Evolutionary conservation across 1,139 yeast species (phyloP), one percentile per base, ranked within the genome.

Genomic region (Geotrichum reessii): DNA sequence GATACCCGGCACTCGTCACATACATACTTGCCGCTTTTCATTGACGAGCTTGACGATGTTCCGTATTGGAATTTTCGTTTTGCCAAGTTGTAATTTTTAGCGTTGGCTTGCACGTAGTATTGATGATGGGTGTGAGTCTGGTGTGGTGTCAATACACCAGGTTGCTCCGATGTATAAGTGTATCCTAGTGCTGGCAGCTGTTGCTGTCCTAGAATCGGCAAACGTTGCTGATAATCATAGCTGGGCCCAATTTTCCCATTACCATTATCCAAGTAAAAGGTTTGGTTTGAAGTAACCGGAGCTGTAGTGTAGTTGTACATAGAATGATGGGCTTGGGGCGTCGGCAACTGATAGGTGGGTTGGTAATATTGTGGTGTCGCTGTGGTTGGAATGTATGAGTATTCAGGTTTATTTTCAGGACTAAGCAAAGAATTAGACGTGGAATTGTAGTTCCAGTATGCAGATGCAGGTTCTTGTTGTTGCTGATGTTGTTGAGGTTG

Each of bases 1-100:
- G 82, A 80, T 27, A 84, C 81, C n/a, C 85, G 86, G 67, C 88
- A 83, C 62, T 76, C 78, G 17, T 67, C 58, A 61, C 75, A 72
- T n/a, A 59, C 51, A 21, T 59, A 58, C 19, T 56, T 59, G 11
- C 51, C 51, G 31, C 56, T 42, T 5, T 25, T 22, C 31, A 31
- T 21, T 42, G 48, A 47, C 17, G 24, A 50, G 47, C 19, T 12
- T 28, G 42, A 44, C 25, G 46, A 22, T 3, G 47, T 42, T 31
- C 58, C 58, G 50, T 50, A 50, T 21, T 52, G 48, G 6, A 54
- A 55, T 40, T 50, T 50, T 47, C 58, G 42, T 24, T 55, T 55
- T 7, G 53, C 42, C 17, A 37, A 21, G 19, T 25, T 19, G 37
- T 27, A 19, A 27, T 46, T 46, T 9, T 24, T 22, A 22, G 28